These are phyloP conservation scores for Metschnikowia drakensbergensis DNA, from an alignment of 805 yeast species.

Conservation along the genomic window DNA sequence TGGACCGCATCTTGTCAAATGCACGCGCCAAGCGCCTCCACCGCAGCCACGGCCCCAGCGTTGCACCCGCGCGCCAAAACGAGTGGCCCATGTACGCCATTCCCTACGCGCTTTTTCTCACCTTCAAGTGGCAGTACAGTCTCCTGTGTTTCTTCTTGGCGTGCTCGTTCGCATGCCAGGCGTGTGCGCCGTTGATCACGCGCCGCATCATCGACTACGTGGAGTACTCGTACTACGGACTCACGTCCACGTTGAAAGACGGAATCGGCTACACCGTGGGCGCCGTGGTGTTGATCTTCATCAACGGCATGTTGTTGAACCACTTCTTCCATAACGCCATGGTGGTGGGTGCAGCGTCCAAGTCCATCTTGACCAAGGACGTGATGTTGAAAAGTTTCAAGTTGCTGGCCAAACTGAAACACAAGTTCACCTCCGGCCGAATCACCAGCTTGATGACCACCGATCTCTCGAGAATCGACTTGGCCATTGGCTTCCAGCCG, in stretches of 20 bases:
- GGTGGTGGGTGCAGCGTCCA: slow-evolving; percentile 41
- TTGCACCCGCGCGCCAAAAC: slow-evolving; percentile 19
- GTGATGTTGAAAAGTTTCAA: slow-evolving; percentile 38
- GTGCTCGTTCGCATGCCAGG: slow-evolving; percentile 45
- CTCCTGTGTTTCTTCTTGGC: slow-evolving; percentile 40
- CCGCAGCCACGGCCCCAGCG: no score
- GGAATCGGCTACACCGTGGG: slow-evolving; percentile 82
- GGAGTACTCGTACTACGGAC: slow-evolving; percentile 44
- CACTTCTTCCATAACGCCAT: slow-evolving; percentile 42
- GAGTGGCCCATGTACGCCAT: slow-evolving; percentile 40
- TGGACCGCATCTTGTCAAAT: slow-evolving; percentile 22
- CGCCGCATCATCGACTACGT: slow-evolving; percentile 63
- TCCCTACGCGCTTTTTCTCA: slow-evolving; percentile 44
- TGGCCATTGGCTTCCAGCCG: slow-evolving; percentile 43
- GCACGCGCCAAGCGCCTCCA: slow-evolving; percentile 12
- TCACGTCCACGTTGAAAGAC: slow-evolving; percentile 40
- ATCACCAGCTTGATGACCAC: slow-evolving; percentile 42
- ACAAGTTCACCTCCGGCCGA: slow-evolving; percentile 36
- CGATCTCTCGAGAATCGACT: slow-evolving; percentile 42
- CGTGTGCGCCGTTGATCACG: slow-evolving; percentile 64
- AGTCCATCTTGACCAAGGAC: slow-evolving; percentile 38
- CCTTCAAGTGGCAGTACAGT: slow-evolving; percentile 46
- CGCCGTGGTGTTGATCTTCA: slow-evolving; percentile 49
- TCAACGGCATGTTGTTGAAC: slow-evolving; percentile 38
- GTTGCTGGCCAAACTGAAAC: slow-evolving; percentile 31